A percentile compares a stretch with the other conserved stretches of the same genome.
Evolutionary conservation across 495 filamentous ascomycete species (phyloP).

Genomic region (Apodospora peruviana): DNA sequence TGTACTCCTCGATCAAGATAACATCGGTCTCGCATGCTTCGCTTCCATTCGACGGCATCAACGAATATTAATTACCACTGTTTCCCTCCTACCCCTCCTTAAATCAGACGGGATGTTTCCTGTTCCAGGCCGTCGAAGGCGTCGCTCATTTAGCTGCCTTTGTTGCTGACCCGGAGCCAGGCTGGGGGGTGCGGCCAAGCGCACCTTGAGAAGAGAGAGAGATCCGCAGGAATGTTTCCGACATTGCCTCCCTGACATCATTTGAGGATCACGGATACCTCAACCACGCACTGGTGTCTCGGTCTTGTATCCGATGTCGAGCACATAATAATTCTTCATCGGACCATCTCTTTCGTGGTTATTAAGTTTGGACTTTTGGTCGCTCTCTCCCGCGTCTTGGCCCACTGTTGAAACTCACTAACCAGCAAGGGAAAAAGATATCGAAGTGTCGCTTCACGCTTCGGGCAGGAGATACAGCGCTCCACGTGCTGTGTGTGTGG

Average conservation of each 20-base stretch:
- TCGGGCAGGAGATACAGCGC: too few species aligned
- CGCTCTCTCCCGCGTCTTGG: too few species aligned
- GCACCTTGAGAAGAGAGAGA: neutral
- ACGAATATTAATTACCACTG: neutral
- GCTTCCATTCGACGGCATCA: neutral
- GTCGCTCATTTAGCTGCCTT: neutral
- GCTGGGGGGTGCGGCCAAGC: neutral
- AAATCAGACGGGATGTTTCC: neutral
- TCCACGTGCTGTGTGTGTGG: too few species aligned
- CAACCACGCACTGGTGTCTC: neutral
- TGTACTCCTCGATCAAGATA: too few species aligned
- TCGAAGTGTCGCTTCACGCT: too few species aligned
- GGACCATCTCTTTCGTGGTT: too few species aligned
- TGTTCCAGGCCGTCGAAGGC: neutral
- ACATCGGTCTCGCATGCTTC: too few species aligned
- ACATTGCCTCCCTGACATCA: slow-evolving; percentile 11
- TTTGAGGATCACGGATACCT: slow-evolving; percentile 2
- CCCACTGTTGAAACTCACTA: too few species aligned
- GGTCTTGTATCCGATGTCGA: neutral
- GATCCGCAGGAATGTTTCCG: slow-evolving; percentile 8
- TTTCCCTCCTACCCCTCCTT: neutral
- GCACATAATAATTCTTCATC: too few species aligned
- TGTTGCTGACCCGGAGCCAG: neutral
- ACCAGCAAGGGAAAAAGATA: too few species aligned
- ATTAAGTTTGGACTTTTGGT: too few species aligned